These are phyloP conservation scores for Colletotrichum liaoningense DNA, from an alignment of 2,329 filamentous ascomycete species.

Conservation along the genomic window DNA sequence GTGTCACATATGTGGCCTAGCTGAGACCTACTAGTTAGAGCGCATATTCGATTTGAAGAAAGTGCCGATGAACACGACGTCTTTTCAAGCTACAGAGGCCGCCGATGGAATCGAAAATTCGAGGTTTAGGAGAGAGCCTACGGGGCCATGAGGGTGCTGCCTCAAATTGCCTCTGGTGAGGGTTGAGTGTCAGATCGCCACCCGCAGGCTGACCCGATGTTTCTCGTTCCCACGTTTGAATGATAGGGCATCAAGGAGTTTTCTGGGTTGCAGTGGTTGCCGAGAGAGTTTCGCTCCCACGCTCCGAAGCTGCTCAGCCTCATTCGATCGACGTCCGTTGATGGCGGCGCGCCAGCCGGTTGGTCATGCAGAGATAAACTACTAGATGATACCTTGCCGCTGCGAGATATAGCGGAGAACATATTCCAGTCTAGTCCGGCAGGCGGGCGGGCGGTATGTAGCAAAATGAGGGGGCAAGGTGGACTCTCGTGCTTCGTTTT, in stretches of 20 bases:
- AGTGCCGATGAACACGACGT: neutral
- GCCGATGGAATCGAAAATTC: neutral
- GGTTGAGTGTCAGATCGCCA: constrained; percentile 16
- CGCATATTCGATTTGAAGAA: neutral
- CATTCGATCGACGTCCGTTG: constrained; percentile 7
- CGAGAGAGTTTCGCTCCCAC: constrained; percentile 26
- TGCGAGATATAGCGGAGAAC: neutral
- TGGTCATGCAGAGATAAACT: neutral
- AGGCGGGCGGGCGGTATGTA: neutral
- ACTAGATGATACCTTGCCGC: neutral
- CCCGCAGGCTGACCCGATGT: constrained; percentile 5
- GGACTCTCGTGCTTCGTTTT: neutral
- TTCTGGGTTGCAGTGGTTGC: constrained; percentile 7
- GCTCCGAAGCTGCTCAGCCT: constrained; percentile 30
- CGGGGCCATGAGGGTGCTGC: neutral
- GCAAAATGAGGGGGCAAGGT: neutral
- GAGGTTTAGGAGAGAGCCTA: neutral
- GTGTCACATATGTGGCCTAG: neutral
- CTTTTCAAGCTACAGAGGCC: neutral
- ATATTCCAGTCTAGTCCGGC: neutral
- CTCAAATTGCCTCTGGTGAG: neutral
- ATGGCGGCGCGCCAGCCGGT: constrained; percentile 1
- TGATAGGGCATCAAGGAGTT: neutral
- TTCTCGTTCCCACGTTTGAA: neutral
- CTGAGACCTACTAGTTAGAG: neutral